These are phyloP conservation scores for Paraphoma chrysanthemicola DNA, from an alignment of 2,329 filamentous ascomycete species.

Conservation along the genomic window DNA sequence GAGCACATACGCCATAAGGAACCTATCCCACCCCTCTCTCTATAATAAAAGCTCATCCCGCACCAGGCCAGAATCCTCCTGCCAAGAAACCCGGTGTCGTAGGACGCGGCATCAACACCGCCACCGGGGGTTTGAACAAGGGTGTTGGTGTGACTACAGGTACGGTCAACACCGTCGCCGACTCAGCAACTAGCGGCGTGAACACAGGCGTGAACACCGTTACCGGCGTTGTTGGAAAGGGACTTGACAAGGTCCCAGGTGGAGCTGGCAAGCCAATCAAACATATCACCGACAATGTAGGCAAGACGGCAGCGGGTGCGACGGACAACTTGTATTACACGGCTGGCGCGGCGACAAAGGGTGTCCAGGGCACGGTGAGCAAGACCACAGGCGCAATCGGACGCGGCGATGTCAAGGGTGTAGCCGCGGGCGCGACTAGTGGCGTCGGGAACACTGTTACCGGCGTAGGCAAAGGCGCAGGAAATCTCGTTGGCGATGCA, in stretches of 20 bases:
- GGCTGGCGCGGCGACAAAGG: constrained; percentile 48
- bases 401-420: constrained; percentile 50
- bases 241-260: constrained; percentile 42
- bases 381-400: constrained; percentile 54
- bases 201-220: constrained; percentile 46
- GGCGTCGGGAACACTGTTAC: constrained; percentile 50
- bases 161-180: constrained; percentile 44
- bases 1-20: constrained; percentile 4
- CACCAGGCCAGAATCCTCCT: constrained; percentile 27
- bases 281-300: constrained; percentile 50
- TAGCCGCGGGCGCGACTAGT: constrained; percentile 45
- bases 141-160: constrained; percentile 45
- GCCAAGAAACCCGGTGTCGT: constrained; percentile 45
- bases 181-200: constrained; percentile 46
- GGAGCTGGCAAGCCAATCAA: constrained; percentile 48
- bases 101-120: constrained; percentile 41
- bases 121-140: constrained; percentile 44
- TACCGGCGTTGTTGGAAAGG: constrained; percentile 48
- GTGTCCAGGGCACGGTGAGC: constrained; percentile 51
- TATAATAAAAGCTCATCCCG: constrained; percentile 33
- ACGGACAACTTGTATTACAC: constrained; percentile 52
- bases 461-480: constrained; percentile 43
- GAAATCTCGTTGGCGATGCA: constrained; percentile 45
- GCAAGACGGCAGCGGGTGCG: constrained; percentile 51
- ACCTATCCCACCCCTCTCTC: constrained; percentile 35